These are phyloP conservation scores for Cerrena zonata DNA, from an alignment of 1,284 basidiomycete species.

Conservation along the genomic window DNA sequence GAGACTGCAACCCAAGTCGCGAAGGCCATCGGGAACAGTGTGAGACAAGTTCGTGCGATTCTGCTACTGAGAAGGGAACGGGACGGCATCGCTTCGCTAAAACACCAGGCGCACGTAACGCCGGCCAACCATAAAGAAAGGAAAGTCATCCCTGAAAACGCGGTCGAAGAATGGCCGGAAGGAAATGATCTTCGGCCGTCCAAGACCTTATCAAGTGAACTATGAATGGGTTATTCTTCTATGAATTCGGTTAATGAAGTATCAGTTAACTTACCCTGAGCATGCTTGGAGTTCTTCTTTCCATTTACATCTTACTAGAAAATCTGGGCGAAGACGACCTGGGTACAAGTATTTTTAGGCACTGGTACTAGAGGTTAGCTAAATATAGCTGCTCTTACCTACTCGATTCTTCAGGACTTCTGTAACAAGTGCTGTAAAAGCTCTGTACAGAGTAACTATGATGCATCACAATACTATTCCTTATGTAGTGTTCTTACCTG, in stretches of 20 bases:
- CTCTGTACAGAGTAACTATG: constrained; percentile 27
- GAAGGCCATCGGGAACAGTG: constrained; percentile 48
- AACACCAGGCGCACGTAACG: constrained; percentile 56
- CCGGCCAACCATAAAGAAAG: constrained; percentile 59
- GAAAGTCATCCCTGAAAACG: constrained; percentile 61
- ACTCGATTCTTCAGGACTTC: constrained; percentile 55
- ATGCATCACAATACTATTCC: neutral
- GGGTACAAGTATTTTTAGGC: neutral
- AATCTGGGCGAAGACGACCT: constrained; percentile 68
- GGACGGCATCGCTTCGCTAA: constrained; percentile 34
- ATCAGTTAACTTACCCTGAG: constrained; percentile 39
- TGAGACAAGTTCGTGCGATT: constrained; percentile 43
- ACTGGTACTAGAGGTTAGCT: neutral
- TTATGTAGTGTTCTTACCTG: constrained; percentile 28
- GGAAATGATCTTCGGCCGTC: constrained; percentile 60
- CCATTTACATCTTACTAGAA: constrained; percentile 62
- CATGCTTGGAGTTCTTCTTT: constrained; percentile 42
- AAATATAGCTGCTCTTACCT: constrained; percentile 31
- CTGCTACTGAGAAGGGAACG: constrained; percentile 42
- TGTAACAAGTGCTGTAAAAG: constrained; percentile 44
- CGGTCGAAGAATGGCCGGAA: constrained; percentile 64
- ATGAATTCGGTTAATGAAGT: neutral
- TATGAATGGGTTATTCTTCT: constrained; percentile 19
- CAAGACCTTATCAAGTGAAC: constrained; percentile 35
- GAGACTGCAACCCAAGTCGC: constrained; percentile 59